Base-by-base conservation (phyloP, 352 stramenopile species). In the Globisporangium iwayamae region DNA sequence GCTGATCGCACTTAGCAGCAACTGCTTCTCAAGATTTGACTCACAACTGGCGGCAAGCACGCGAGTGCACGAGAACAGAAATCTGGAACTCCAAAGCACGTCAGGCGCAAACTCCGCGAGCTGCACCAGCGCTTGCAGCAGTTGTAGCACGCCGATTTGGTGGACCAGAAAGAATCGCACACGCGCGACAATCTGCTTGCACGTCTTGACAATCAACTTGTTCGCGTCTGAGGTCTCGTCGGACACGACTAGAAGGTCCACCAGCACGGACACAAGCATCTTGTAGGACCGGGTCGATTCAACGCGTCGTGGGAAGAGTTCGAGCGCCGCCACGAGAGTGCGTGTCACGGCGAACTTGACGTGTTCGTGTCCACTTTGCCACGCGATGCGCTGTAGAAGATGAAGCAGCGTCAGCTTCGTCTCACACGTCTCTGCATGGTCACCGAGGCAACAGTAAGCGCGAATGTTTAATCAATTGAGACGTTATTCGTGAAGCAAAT, bases 71-170 rank as follows among this genome's bases (percentile, higher is more conserved):
- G 66, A 72, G 41, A 73, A 62, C 0, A 88, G 41, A 46, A 84
- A 74, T 4, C 61, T 52, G 16, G 82, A 89, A 28, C 59, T 61
- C 69, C 66, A 79, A 1, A 83, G 62, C 6, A 66, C 62, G 16
- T 73, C 53, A 0, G 78, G 70, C 0, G 67, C 55, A 2, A 58
- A 61, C 8, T 47, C 52, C 13, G 69, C 65, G 28, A 91, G 69
- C 36, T 74, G 71, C 10, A 63, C 56, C 4, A 91, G 63, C 3
- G 68, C 59, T 56, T 89, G 79, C 18, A 91, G 57, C 25, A 87
- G 64, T 20, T 72, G 38, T n/a, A 85, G 22, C 22, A 79, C 71
- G 22, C 74, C 67, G 13, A 76, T 56, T 10, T 84, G 34, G 20
- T 67, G 63, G 25, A 36, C 13, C 6, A 80, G 55, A 13, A 82